Percentiles rank a stretch among this genome's conserved stretches.
These are phyloP conservation scores for Phytophthora sansomeana DNA, from an alignment of 352 stramenopile genomes.

Conservation along the genomic window DNA sequence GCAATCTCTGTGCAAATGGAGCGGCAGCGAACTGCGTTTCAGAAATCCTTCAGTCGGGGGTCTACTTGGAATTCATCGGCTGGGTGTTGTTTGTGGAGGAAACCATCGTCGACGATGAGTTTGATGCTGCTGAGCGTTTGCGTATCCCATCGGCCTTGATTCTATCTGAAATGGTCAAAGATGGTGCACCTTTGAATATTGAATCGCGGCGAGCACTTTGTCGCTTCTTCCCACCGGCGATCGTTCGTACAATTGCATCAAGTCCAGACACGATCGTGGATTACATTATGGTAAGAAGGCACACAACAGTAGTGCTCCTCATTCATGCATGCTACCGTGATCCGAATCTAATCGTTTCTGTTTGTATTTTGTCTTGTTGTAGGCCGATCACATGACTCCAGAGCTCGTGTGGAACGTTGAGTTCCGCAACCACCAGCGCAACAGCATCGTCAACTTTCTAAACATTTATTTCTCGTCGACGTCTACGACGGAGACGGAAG, in stretches of 20 bases:
- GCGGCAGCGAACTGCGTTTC: slow-evolving; percentile 53
- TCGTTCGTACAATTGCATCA: slow-evolving; percentile 68
- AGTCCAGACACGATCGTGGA: slow-evolving; percentile 58
- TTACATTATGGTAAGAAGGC: slow-evolving; percentile 60
- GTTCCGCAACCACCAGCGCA: slow-evolving; percentile 87
- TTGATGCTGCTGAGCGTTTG: slow-evolving; percentile 59
- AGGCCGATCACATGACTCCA: slow-evolving; percentile 92
- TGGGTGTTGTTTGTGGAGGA: slow-evolving; percentile 75
- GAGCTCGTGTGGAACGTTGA: slow-evolving; percentile 95
- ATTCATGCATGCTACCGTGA: not conserved
- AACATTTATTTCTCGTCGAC: slow-evolving; percentile 77
- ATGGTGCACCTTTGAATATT: slow-evolving; percentile 50
- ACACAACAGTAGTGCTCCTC: not conserved
- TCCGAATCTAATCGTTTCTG: slow-evolving; percentile 5
- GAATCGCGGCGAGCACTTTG: slow-evolving; percentile 63
- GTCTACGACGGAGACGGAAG: slow-evolving; percentile 53
- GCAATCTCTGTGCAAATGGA: slow-evolving; percentile 67
- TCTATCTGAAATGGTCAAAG: slow-evolving; percentile 67
- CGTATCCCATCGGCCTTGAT: slow-evolving; percentile 69
- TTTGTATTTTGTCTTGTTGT: slow-evolving; percentile 33
- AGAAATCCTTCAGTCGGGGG: slow-evolving; percentile 75
- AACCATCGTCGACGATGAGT: slow-evolving; percentile 72
- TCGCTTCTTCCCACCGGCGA: slow-evolving; percentile 73
- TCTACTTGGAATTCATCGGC: slow-evolving; percentile 83
- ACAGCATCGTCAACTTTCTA: slow-evolving; percentile 75